Base-by-base conservation (phyloP, 2,329 filamentous ascomycete species). In the Fusarium miscanthi region DNA sequence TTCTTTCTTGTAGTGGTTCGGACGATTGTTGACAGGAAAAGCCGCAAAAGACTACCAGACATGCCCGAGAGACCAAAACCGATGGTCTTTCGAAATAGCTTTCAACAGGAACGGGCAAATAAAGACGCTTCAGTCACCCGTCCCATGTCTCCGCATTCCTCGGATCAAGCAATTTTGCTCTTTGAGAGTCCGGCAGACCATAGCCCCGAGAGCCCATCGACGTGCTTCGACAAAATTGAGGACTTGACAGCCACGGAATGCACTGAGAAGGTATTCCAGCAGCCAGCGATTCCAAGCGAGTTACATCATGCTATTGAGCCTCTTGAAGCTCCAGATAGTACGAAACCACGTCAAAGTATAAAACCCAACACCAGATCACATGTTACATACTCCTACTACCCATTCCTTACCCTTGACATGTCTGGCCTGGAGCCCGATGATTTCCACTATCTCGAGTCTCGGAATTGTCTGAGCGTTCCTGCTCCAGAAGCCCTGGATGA, bases 121-220 rank as follows among this genome's bases (percentile, higher is more conserved):
- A 38, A 21, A n/a, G n/a, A 14, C 4, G 0, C 3, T 25, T 6
- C 6, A 8, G 33, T 16, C 17, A 1, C 13, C 2, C 5, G 4
- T 2, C 9, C 9, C 0, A 3, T 6, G 0, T 52, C 33, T 8
- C 17, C 49, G 2, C 6, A 16, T 8, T 0, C 0, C 3, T 8
- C 16, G 0, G 13, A 27, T 37, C 23, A 11, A 4, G 3, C 0
- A 1, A 16, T 17, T 10, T 52, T 37, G 1, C 8, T 25, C 12
- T 21, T 11, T 16, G n/a, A 40, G 1, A 31, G 3, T 21, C 12
- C 4, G 0, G 8, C 12, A 16, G n/a, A 14, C 8, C 23, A 14
- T 4, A 37, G 8, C 6, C 31, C 48, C 4, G 31, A 21, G 10
- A 52, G 33, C 10, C 49, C 49, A 9, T 52, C 33, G 1, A 38